phyloP scores from a whole-genome alignment of 768 basidiomycete species.

The Filobasidium floriforme region DNA sequence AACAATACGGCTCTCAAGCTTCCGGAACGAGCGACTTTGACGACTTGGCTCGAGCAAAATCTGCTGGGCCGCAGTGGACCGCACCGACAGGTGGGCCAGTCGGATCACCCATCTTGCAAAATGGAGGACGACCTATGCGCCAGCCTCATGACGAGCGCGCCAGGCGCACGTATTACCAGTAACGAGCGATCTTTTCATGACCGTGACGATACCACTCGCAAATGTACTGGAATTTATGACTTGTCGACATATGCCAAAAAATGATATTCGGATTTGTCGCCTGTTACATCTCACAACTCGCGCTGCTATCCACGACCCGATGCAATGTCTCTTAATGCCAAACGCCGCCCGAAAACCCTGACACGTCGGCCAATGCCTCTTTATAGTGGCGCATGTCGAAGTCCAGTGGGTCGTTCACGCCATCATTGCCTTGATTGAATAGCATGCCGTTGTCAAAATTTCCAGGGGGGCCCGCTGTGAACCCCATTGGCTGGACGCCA shows the following conservation, averaged over 20 bases:
- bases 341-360: slow-evolving; percentile 3
- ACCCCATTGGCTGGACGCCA: not conserved
- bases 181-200: not conserved
- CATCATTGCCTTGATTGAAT: not conserved
- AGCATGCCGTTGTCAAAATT: not conserved
- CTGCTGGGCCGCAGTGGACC: slow-evolving; percentile 5
- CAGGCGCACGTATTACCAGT: slow-evolving; percentile 2
- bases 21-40: not conserved
- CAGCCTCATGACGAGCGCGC: not conserved
- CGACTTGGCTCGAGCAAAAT: not conserved
- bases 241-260: not conserved
- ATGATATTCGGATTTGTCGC: not conserved
- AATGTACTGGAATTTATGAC: not conserved
- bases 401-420: not conserved
- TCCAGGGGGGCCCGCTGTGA: not conserved
- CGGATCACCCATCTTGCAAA: not conserved
- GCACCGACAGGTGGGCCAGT: not conserved
- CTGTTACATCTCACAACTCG: too few species aligned
- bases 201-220: not conserved
- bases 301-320: too few species aligned
- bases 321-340: not conserved
- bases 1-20: not conserved
- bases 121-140: not conserved
- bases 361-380: not conserved
- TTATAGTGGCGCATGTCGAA: slow-evolving; percentile 8